Evolutionary conservation across 2,329 filamentous ascomycete species (phyloP).

Genomic region (Camillea tinctor): DNA sequence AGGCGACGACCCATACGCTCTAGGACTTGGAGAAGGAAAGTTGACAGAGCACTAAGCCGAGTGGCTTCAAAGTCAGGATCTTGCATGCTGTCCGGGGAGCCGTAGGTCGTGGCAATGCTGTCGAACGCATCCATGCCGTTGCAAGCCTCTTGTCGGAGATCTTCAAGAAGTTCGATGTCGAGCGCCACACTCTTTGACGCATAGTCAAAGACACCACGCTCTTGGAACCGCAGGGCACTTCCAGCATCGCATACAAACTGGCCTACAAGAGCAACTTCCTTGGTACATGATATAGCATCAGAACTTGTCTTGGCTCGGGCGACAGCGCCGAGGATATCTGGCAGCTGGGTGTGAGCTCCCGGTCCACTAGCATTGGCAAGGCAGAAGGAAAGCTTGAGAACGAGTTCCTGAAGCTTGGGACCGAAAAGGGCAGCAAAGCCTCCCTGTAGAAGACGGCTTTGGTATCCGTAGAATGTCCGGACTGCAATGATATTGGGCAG

Average conservation of each 20-base stretch:
- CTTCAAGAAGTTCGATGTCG: constrained; percentile 53
- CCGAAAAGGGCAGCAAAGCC: constrained; percentile 52
- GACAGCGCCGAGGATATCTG: constrained; percentile 44
- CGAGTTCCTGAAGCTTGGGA: constrained; percentile 50
- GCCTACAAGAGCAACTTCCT: constrained; percentile 49
- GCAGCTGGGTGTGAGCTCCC: constrained; percentile 37
- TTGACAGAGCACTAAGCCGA: constrained; percentile 39
- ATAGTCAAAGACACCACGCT: constrained; percentile 51
- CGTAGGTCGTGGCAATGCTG: constrained; percentile 31
- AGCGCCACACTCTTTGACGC: constrained; percentile 47
- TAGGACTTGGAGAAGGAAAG: constrained; percentile 50
- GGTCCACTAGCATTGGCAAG: constrained; percentile 41
- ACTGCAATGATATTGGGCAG: constrained; percentile 50
- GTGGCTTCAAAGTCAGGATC: constrained; percentile 38
- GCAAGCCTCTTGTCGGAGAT: constrained; percentile 52
- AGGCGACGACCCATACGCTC: constrained; percentile 53
- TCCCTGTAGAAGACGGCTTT: constrained; percentile 49
- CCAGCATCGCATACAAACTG: constrained; percentile 47
- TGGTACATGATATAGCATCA: constrained; percentile 45
- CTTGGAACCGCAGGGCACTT: constrained; percentile 45
- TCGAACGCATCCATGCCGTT: constrained; percentile 56
- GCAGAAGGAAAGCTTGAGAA: constrained; percentile 51
- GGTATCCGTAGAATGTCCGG: constrained; percentile 52
- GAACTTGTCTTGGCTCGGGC: constrained; percentile 43
- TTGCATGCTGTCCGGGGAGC: constrained; percentile 24